Evolutionary conservation across 176 grass and related monocot genomes (phyloP), one percentile per base, ranked within the genome.

Genomic region (Musa beccarii): DNA sequence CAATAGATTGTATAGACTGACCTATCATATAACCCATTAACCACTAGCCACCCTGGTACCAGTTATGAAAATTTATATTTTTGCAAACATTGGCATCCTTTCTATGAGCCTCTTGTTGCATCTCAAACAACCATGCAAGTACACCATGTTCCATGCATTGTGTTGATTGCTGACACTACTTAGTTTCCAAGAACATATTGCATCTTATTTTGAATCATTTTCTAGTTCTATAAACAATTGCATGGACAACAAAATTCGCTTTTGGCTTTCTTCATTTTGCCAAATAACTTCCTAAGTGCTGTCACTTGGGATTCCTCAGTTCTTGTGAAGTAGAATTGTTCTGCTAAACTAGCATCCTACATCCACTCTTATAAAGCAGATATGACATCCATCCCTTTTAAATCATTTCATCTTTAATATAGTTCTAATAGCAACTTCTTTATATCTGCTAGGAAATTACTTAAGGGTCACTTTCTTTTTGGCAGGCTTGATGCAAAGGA

Each of bases 401-500:
- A 34, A 29, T 68, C 26, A 43, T 68, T 66, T 68, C 25, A 34
- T 68, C 25, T 12, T 6, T 68, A 34, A 67, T 67, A 14, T 67
- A 0, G 1, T 22, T 2, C 15, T 13, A 8, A 43, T 34, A 68
- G 25, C n/a, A 1, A 68, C 24, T 26, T 43, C 12, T 34, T 66
- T 68, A 16, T 29, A 29, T 43, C 3, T 14, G 21, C 22, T 16
- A 68, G 12, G 21, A 8, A 34, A 43, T 34, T 34, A 16, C 12
- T 16, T 43, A 10, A 13, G 10, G 10, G 7, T 71, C 22, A 51
- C 21, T 72, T 43, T 67, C 2, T 53, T 19, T 13, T 71, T 79
- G 66, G 51, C 77, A 79, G 79, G 59, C 69, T 80, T 65, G 79
- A 80, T 2, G 50, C 79, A 11, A 80, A 80, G 59, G 79, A 80